Evolutionary conservation across 768 basidiomycete species (phyloP), one percentile per base, ranked within the genome.

Genomic region (Strobilomyces echinocephalus): DNA sequence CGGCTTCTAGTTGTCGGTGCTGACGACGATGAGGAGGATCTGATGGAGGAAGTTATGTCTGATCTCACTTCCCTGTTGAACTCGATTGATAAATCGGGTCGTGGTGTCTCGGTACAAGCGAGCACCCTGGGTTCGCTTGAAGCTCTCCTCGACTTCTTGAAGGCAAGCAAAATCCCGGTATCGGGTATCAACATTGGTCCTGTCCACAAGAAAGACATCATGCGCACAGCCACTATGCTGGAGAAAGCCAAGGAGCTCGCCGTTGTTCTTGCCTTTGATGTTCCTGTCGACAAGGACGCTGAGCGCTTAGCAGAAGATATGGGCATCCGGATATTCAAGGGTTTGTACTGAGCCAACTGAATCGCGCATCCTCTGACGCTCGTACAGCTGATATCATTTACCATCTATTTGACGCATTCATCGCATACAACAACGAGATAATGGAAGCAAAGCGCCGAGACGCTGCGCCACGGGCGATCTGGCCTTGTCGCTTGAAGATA

Each of bases 121-220:
- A 94, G 91, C 49, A 99, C 97, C 5, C 82, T 99, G 38, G 97
- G 97, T 54, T 97, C 97, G 12, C 80, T 99, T 36, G 97, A 99
- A 70, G 97, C 97, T 2, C 75, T 99, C 51, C 78, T 99, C 46
- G 95, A 97, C 61, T 98, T 98, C 85, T 76, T 99, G 67, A 89
- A 90, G 72, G 74, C 75, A 50, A 93, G 89, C 80, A 95, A 98
- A 75, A 98, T 98, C 58, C 95, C 97, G 1, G 95, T 99, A 3
- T 91, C 91, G 10, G 91, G 91, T 16, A 95, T 98, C 73, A 95
- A 95, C 71, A 97, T 99, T 56, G 97, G 97, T 11, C 95, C 95
- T 8, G 90, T 99, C 15, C 88, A 93, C 76, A 95, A 93, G 76
- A 91, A 84, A 69, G 94, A 97, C 64, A 78, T 99, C 56, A 95